Base-by-base conservation (phyloP, 2,329 filamentous ascomycete genomes). In the Cadophora sp. region DNA sequence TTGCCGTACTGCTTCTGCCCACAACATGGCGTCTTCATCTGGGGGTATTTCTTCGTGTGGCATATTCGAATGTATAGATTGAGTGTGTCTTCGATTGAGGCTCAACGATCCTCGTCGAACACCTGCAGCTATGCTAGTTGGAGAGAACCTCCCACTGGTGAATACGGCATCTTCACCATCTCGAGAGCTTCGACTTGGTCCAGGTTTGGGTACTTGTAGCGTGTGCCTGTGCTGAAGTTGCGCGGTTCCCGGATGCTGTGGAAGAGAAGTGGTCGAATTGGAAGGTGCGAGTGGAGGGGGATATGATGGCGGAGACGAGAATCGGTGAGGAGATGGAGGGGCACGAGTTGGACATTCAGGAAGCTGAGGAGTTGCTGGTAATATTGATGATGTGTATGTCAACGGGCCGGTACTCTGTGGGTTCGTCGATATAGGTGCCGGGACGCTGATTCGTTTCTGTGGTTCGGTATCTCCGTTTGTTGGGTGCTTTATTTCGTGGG, bases 1-100 rank as follows among this genome's bases (percentile, higher is more conserved):
- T 78, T 97, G 93, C 75, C 93, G 90, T 76, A 97, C 94, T 46
- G 92, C 92, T 80, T 99, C 96, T 34, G 96, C 92, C 93, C 94
- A 98, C 66, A 94, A 88, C 67, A 92, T 86, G 46, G 95, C 94
- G 77, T 98, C 95, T 75, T 97, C 95, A 77, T 98, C 95, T 22
- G 91, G 92, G 2, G 90, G 85, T 24, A 94, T 83, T 74, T 97
- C 95, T 73, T 98, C 95, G 43, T 93, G 85, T 60, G 92, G 91
- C 75, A 90, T 83, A 75, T 98, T 94, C 1, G 93, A 96, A 75
- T 94, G 90, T 76, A 97, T 88, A 7, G 93, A 97, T 70, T 93
- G 87, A 27, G 95, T 97, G 69, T 91, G 90, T 70, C 93, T 88
- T 76, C 95, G 87, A 64, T 87, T 92, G 64, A 98, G 82, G 72